Evolutionary conservation across 805 yeast genomes (phyloP), one percentile per base, ranked within the genome.

Genomic region (Soucietia sequanensis): DNA sequence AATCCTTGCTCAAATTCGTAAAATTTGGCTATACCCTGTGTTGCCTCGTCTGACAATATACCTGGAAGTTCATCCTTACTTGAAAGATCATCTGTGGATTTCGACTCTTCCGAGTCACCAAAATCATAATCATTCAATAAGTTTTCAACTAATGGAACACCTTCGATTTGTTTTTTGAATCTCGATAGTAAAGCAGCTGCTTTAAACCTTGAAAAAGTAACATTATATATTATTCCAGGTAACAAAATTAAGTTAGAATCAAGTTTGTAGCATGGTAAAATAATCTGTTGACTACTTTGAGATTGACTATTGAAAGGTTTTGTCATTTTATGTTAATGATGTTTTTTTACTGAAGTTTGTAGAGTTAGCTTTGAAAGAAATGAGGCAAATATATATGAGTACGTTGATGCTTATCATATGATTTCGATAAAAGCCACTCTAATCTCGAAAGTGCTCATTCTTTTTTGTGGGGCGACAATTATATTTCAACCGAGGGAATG

Each of bases 181-280:
- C 72, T 61, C 15, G 67, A 58, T 27, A 78, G 54, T 13, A 79
- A 52, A 3, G 69, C 61, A 8, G 72, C 65, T 1, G 78, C 81
- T 33, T 69, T 66, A 34, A 62, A 56, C 34, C 70, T 60, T 12
- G 70, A 54, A 34, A 78, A 72, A 2, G 76, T 62, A n/a, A 80
- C 75, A 37, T 76, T 72, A 55, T 80, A 81, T 16, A 78, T 64
- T 26, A 80, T 72, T 0, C 85, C 85, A 1, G 88, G 86, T 6
- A 80, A 47, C 20, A 79, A 65, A 10, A 81, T 76, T 34, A 67
- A 48, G 40, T 64, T 59, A 27, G 72, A 64, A 42, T 68, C 73
- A 15, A 68, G 44, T 31, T 55, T 60, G 47, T 67, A 67, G 27
- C 62, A 58, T 31, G 74, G 72, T 33, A 68, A 54, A 5, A 60